These are phyloP conservation scores for Colletotrichum gigasporum DNA, from an alignment of 2,329 filamentous ascomycete genomes.

Conservation along the genomic window DNA sequence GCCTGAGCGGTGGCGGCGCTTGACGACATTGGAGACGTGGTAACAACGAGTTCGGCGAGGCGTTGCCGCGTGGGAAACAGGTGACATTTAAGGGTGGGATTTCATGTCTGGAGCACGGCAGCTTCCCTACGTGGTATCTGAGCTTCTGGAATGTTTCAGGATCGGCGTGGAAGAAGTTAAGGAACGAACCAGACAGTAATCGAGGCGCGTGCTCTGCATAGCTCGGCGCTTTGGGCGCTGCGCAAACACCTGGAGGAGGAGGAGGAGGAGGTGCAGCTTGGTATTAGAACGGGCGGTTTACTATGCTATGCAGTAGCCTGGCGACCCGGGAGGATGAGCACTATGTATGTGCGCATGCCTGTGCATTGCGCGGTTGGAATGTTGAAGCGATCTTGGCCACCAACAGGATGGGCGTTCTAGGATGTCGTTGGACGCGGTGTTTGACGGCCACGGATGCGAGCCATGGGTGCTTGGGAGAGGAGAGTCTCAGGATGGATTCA, in stretches of 20 bases:
- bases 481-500: slow-evolving; percentile 26
- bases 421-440: neutral
- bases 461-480: neutral
- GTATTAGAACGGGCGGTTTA: neutral
- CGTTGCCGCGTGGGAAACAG: neutral
- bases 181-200: neutral
- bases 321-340: neutral
- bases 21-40: slow-evolving; percentile 6
- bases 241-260: neutral
- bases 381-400: neutral
- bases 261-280: neutral
- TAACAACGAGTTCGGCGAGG: neutral
- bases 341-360: neutral
- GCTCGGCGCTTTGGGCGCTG: slow-evolving; percentile 26
- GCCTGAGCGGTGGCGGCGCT: neutral
- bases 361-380: neutral
- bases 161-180: neutral
- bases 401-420: neutral
- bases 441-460: neutral
- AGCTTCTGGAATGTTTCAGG: slow-evolving; percentile 29
- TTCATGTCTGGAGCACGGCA: neutral
- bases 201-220: neutral
- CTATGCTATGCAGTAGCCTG: too few relatives aligned
- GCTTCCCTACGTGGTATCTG: slow-evolving; percentile 12
- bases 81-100: neutral